Evolutionary conservation across 2,329 filamentous ascomycete species (phyloP), one percentile per base, ranked within the genome.

Genomic region (Pseudogymnoascus sp.): DNA sequence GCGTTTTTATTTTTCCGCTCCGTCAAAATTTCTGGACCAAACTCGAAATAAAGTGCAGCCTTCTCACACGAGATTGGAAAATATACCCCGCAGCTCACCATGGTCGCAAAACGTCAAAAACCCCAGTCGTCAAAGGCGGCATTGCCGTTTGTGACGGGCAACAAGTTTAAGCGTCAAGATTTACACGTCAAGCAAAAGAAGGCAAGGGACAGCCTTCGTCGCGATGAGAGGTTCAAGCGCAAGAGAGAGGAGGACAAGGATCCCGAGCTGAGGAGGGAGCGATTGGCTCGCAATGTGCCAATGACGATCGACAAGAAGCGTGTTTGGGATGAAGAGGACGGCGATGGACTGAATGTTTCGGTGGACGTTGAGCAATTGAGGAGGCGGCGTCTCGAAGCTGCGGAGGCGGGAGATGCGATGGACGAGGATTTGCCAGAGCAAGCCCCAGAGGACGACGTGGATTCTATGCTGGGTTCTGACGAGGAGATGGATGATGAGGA

Each of bases 231-330:
- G 65, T 88, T 92, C 72, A 83, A 84, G 58, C 82, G 90, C 63
- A 92, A 90, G 76, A 90, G 88, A 75, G 89, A 92, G 71, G 94
- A 99, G 75, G 84, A 87, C 66, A 89, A 88, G 73, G 85, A 97
- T 70, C 92, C 93, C 1, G 82, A 84, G 63, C 75, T 96, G 63
- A 85, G 85, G 67, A 84, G 84, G 64, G 83, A 88, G 66, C 84
- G 94, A 68, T 78, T 93, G 64, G 85, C 85, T 63, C 84, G 83
- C 67, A 96, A 96, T 76, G 82, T 92, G 44, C 89, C 94, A 0
- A 74, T 84, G 61, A 96, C 91, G 0, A 81, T 96, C 62, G 92
- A 97, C 69, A 84, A 86, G 69, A 96, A 96, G 79, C 85, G 94
- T 72, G 85, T 90, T 33, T 97, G 91, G 90, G 92, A 97, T 69